phyloP scores from a whole-genome alignment of 2,329 filamentous ascomycete genomes.

The Aureobasidium sp. region DNA sequence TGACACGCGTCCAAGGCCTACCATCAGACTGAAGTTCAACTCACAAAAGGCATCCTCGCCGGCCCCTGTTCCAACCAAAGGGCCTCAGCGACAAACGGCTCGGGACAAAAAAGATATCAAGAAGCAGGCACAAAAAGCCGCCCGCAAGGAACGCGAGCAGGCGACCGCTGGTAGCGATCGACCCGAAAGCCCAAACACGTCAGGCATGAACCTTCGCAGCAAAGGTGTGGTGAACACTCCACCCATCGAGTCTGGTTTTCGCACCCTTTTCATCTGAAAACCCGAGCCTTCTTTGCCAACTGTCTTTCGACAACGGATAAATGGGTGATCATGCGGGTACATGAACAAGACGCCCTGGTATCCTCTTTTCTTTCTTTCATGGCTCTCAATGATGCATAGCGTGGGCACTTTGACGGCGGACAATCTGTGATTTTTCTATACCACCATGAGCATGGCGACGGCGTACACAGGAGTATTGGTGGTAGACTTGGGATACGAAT shows the following conservation, averaged over 20 bases:
- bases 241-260: constrained; percentile 27
- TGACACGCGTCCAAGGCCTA: constrained; percentile 12
- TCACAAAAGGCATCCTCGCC: constrained; percentile 24
- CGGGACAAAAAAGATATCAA: constrained; percentile 32
- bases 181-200: constrained; percentile 12
- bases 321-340: constrained; percentile 8
- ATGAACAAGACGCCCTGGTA: constrained; percentile 6
- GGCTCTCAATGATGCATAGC: constrained; percentile 15
- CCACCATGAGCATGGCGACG: constrained; percentile 16
- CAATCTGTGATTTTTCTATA: constrained; percentile 13
- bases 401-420: constrained; percentile 12
- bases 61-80: constrained; percentile 20
- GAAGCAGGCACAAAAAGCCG: constrained; percentile 36
- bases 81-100: constrained; percentile 28
- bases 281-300: background rate
- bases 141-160: constrained; percentile 32
- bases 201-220: constrained; percentile 25
- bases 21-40: constrained; percentile 27
- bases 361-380: constrained; percentile 9
- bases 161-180: constrained; percentile 15
- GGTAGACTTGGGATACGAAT: constrained; percentile 11
- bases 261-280: constrained; percentile 31
- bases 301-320: background rate
- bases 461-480: constrained; percentile 11
- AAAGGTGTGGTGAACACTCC: constrained; percentile 28